Conservation (phyloP, 148 eudicot species). For the Amaranthus cruentus region DNA sequence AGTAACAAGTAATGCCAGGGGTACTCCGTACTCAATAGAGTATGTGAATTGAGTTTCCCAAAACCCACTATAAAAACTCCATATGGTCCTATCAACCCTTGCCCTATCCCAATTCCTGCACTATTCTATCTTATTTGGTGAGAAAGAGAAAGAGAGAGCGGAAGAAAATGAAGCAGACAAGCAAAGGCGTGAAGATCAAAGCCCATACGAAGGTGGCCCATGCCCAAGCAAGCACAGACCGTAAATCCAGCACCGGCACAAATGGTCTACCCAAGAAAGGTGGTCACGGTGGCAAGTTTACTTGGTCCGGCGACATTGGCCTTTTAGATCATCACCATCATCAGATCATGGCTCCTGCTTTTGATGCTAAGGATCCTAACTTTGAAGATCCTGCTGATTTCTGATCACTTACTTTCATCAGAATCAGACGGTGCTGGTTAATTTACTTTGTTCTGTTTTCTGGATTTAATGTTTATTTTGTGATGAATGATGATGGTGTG, state of each 20-base stretch:
- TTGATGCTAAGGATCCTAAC: slow-evolving; percentile 61
- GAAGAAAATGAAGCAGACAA: slow-evolving; percentile 48
- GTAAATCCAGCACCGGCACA: slow-evolving; percentile 55
- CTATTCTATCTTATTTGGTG: background rate
- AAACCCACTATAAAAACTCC: slow-evolving; percentile 10
- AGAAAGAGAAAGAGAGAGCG: background rate
- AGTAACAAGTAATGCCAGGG: too few species aligned
- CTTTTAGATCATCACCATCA: slow-evolving; percentile 15
- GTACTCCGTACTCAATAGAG: too few species aligned
- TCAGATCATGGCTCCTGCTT: slow-evolving; percentile 25
- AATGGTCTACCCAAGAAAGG: slow-evolving; percentile 76
- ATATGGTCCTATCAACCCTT: background rate
- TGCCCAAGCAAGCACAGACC: slow-evolving; percentile 41
- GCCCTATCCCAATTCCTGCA: background rate
- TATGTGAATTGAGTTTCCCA: background rate
- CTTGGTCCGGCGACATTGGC: slow-evolving; percentile 62
- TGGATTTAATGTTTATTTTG: background rate
- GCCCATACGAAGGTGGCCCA: slow-evolving; percentile 31
- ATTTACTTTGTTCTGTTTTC: background rate
- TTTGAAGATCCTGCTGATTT: slow-evolving; percentile 37
- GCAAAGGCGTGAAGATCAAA: slow-evolving; percentile 32
- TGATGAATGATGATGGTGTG: background rate
- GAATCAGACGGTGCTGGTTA: background rate
- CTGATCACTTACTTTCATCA: too few species aligned
- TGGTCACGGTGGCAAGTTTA: slow-evolving; percentile 83